A percentile compares a stretch with the other conserved stretches of the same genome.
Conservation (phyloP, 192 early-diverging fungal genomes). For the Coemansia sp. region DNA sequence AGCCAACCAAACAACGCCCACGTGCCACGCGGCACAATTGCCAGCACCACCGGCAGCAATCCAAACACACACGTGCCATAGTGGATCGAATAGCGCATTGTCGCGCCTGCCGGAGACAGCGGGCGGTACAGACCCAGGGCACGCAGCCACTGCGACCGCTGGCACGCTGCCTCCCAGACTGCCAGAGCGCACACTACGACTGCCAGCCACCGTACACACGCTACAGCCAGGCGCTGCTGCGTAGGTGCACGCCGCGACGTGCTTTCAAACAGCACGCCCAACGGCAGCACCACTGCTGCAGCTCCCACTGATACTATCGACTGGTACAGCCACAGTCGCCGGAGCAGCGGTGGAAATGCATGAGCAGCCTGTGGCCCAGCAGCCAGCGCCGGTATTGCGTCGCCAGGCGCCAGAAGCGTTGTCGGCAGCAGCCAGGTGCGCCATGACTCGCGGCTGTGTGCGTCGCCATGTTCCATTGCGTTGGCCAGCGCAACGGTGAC, state of each 20-base stretch:
- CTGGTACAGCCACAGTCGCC: conserved; percentile 51
- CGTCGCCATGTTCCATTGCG: conserved; percentile 47
- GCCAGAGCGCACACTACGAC: conserved; percentile 6
- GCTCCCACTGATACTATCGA: conserved; percentile 31
- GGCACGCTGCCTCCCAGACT: conserved; percentile 24
- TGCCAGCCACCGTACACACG: conserved; percentile 23
- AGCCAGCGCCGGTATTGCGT: not conserved
- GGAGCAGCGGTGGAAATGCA: conserved; percentile 47
- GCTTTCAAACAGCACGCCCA: conserved; percentile 40
- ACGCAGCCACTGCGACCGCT: conserved; percentile 15
- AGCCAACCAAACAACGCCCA: conserved; percentile 52
- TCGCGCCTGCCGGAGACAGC: conserved; percentile 24
- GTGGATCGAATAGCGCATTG: conserved; percentile 40
- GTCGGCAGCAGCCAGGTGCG: conserved; percentile 49
- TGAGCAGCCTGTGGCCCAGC: conserved; percentile 39
- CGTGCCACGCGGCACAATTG: conserved; percentile 40
- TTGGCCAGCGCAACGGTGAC: conserved; percentile 45
- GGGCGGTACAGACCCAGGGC: conserved; percentile 30
- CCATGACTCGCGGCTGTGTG: conserved; percentile 26
- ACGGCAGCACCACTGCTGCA: conserved; percentile 26
- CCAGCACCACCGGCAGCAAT: conserved; percentile 36
- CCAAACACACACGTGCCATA: conserved; percentile 29
- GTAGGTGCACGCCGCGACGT: conserved; percentile 31
- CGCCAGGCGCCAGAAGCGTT: conserved; percentile 37
- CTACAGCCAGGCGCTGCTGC: conserved; percentile 19